Evolutionary conservation across 371 early-diverging fungal genomes (phyloP).

Genomic region (Syncephalastrum monosporum): DNA sequence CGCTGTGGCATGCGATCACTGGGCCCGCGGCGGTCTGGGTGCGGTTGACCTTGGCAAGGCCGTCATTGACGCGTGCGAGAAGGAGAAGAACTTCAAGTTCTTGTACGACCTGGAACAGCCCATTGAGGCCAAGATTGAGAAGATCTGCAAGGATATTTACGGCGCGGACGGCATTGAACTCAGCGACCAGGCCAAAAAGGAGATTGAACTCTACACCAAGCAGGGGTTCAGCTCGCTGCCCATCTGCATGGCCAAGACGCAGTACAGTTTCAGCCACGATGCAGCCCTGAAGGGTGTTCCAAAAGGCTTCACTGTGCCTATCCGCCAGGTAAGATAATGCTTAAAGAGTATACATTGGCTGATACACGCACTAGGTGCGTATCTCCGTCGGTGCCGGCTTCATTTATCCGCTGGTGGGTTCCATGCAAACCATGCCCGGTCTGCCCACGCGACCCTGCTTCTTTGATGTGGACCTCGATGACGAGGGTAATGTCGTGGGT

Average conservation of each 20-base stretch:
- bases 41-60: conserved; percentile 86
- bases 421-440: conserved; percentile 98
- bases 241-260: conserved; percentile 99
- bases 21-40: conserved; percentile 92
- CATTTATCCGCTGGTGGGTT: conserved; percentile 92
- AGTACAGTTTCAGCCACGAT: conserved; percentile 88
- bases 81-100: conserved; percentile 69
- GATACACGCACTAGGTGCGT: conserved; percentile 27
- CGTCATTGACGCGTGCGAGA: conserved; percentile 77
- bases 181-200: conserved; percentile 76
- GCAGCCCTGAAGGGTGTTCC: conserved; percentile 92
- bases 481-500: conserved; percentile 82
- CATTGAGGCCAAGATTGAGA: conserved; percentile 89
- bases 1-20: conserved; percentile 86
- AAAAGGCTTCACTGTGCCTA: conserved; percentile 88
- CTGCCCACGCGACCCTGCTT: conserved; percentile 97
- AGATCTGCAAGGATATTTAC: conserved; percentile 90
- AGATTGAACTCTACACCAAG: conserved; percentile 79
- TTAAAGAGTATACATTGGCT: too few species aligned
- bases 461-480: conserved; percentile 95
- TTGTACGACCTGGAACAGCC: conserved; percentile 76
- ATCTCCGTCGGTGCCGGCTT: conserved; percentile 98
- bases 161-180: conserved; percentile 89
- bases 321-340: conserved; percentile 46
- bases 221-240: conserved; percentile 87